A percentile compares a stretch with the other conserved stretches of the same genome.
These are phyloP conservation scores for Trifolium pratense DNA, from an alignment of 306 rosid species.

Conservation along the genomic window DNA sequence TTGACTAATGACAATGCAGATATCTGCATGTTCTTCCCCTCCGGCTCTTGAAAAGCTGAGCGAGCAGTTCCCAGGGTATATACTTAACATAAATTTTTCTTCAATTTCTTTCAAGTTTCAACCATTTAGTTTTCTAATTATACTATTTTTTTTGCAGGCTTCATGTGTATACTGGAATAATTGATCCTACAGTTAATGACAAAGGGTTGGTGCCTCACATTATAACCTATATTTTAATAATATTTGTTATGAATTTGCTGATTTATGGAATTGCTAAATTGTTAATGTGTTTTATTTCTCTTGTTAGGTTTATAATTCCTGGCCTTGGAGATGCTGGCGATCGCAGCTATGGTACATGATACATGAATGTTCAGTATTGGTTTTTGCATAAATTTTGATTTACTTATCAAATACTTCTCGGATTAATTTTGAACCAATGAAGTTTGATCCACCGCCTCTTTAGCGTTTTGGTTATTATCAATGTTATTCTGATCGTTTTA, in stretches of 20 bases:
- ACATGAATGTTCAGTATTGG: conserved; percentile 46
- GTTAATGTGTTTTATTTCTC: conserved; percentile 1
- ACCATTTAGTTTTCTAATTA: conserved; percentile 27
- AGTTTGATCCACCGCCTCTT: conserved; percentile 15
- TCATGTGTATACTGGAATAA: conserved; percentile 85
- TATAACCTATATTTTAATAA: conserved; percentile 11
- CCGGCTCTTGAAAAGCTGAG: conserved; percentile 94
- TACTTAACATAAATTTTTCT: conserved; percentile 10
- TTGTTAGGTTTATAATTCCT: conserved; percentile 85
- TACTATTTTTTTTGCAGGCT: conserved; percentile 71
- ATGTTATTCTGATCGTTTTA: background rate
- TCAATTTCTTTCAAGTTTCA: conserved; percentile 14
- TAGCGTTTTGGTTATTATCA: background rate
- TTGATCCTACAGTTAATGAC: conserved; percentile 83
- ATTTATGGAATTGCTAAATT: conserved; percentile 9
- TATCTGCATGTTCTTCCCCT: conserved; percentile 91
- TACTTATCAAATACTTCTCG: background rate
- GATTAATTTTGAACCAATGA: conserved; percentile 6
- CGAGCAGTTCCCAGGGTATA: conserved; percentile 92
- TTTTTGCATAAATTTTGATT: conserved; percentile 48
- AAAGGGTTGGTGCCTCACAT: conserved; percentile 67
- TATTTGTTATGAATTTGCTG: background rate
- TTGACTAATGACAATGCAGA: conserved; percentile 53
- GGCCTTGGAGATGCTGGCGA: conserved; percentile 99
- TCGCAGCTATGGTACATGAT: conserved; percentile 86